Evolutionary conservation across 768 basidiomycete species (phyloP).

Genomic region (Piloderma croceum): DNA sequence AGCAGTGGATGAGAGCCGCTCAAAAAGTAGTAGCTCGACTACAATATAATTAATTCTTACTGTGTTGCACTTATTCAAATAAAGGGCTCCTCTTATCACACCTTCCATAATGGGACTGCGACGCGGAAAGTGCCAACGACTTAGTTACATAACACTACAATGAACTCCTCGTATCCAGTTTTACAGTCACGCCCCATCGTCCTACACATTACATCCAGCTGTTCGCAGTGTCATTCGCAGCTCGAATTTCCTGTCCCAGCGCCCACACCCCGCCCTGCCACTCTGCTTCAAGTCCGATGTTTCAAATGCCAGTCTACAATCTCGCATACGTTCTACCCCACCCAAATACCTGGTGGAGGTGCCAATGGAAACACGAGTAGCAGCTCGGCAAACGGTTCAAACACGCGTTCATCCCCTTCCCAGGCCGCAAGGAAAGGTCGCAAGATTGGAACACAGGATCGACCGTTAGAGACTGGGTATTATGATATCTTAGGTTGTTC

Average conservation of each 20-base stretch:
- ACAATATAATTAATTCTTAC: too few relatives aligned
- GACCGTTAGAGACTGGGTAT: constrained; percentile 85
- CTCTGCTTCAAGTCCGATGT: constrained; percentile 64
- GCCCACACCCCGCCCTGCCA: constrained; percentile 49
- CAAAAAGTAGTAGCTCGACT: too few relatives aligned
- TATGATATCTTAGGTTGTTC: constrained; percentile 83
- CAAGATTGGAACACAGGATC: constrained; percentile 85
- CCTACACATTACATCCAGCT: too few relatives aligned
- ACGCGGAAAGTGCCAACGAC: too few relatives aligned
- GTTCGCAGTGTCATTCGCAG: too few relatives aligned
- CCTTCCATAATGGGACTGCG: too few relatives aligned
- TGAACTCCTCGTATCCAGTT: too few relatives aligned
- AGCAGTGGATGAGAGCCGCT: too few relatives aligned
- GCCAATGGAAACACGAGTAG: constrained; percentile 15
- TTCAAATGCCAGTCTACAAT: constrained; percentile 58
- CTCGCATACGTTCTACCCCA: constrained; percentile 62
- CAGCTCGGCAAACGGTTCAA: constrained; percentile 6
- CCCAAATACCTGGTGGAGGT: constrained; percentile 42
- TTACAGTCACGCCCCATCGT: too few relatives aligned
- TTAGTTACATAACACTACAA: too few relatives aligned
- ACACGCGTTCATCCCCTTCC: background rate
- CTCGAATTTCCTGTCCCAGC: constrained; percentile 70
- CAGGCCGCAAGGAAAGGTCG: constrained; percentile 41
- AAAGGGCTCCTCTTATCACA: too few relatives aligned
- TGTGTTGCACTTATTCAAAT: too few relatives aligned